These are phyloP conservation scores for Metarhizium guizhouense DNA, from an alignment of 2,329 filamentous ascomycete genomes.

Conservation along the genomic window DNA sequence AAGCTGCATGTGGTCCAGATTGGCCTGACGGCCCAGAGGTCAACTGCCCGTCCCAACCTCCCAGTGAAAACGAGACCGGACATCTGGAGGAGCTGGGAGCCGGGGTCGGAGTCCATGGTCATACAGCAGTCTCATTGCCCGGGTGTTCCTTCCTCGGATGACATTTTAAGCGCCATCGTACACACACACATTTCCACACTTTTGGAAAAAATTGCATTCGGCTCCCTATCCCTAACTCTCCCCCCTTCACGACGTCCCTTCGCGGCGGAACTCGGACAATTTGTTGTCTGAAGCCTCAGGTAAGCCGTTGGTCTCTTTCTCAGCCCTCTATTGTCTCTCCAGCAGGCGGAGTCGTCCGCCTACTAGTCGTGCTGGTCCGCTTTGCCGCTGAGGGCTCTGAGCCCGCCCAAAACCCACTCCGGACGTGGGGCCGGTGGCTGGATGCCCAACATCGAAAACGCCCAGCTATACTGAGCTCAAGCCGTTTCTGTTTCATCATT, in stretches of 20 bases:
- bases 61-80: background rate
- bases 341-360: constrained; percentile 1
- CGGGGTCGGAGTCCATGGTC: no score
- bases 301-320: background rate
- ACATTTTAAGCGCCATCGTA: background rate
- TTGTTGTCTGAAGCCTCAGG: background rate
- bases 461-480: background rate
- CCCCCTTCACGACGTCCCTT: background rate
- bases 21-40: no score
- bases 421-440: constrained; percentile 8
- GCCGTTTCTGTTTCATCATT: background rate
- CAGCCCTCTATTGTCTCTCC: background rate
- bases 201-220: background rate
- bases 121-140: background rate
- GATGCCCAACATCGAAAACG: background rate
- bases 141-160: background rate
- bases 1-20: no score
- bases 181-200: background rate
- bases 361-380: constrained; percentile 1
- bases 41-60: background rate
- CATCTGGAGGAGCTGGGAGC: no score
- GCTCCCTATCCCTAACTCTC: background rate
- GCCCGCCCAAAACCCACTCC: background rate
- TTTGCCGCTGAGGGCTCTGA: no score
- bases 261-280: background rate